These are phyloP conservation scores for Candida tropicalis DNA, from an alignment of 1,139 yeast genomes.

Conservation along the genomic window DNA sequence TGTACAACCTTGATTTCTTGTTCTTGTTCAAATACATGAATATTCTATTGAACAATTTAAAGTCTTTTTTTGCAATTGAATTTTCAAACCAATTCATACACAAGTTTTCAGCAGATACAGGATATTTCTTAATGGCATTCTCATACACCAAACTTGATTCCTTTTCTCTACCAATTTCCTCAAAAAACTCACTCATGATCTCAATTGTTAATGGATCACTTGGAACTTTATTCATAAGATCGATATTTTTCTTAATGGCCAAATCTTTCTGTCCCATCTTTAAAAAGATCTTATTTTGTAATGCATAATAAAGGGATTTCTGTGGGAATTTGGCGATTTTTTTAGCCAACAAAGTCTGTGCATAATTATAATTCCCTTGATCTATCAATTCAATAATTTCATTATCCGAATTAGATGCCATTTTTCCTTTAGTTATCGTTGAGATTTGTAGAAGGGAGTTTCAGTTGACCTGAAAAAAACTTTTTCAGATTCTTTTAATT, in stretches of 20 bases:
- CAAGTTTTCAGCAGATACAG: constrained; percentile 40
- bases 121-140: constrained; percentile 56
- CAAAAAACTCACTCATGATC: constrained; percentile 45
- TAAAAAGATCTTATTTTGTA: constrained; percentile 46
- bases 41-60: constrained; percentile 48
- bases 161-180: constrained; percentile 31
- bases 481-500: too few species aligned
- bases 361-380: constrained; percentile 55
- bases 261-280: constrained; percentile 46
- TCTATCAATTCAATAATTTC: constrained; percentile 49
- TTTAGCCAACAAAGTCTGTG: constrained; percentile 51
- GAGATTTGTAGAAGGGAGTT: too few species aligned
- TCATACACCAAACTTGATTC: constrained; percentile 54
- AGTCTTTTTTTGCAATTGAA: constrained; percentile 39
- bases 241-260: constrained; percentile 44
- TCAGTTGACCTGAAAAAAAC: too few species aligned
- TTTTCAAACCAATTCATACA: constrained; percentile 52
- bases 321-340: constrained; percentile 59
- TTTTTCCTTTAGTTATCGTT: not conserved
- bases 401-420: constrained; percentile 17
- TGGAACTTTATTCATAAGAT: constrained; percentile 50
- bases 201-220: constrained; percentile 56
- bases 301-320: constrained; percentile 54
- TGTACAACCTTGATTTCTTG: constrained; percentile 32
- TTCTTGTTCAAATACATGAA: constrained; percentile 43